phyloP scores from a whole-genome alignment of 192 early-diverging fungal species.

The Podila minutissima region DNA sequence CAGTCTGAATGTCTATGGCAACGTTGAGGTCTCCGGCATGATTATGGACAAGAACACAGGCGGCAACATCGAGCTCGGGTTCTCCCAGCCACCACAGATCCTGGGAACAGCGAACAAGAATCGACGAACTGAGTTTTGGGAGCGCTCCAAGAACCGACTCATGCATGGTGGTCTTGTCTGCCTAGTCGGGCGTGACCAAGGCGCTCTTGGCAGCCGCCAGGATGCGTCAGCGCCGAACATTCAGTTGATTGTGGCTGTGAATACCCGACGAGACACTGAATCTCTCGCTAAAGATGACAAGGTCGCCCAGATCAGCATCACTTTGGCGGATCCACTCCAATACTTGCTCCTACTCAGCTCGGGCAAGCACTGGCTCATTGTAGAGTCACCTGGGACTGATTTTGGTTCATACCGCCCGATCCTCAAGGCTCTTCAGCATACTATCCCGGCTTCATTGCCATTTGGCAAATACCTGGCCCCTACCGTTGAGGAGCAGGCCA shows the following conservation, averaged over 20 bases:
- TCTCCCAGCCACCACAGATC: conserved; percentile 28
- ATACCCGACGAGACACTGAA: too few species aligned
- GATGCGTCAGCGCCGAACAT: neutral
- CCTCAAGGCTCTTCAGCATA: conserved; percentile 44
- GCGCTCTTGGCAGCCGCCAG: too few species aligned
- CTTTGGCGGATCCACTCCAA: conserved; percentile 34
- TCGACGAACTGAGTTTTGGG: conserved; percentile 55
- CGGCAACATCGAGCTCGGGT: conserved; percentile 32
- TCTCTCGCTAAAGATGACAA: too few species aligned
- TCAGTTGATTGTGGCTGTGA: conserved; percentile 51
- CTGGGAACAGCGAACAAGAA: neutral
- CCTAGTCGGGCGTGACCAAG: conserved; percentile 27
- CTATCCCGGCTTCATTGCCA: conserved; percentile 32
- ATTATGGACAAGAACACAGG: conserved; percentile 18
- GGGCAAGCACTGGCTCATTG: conserved; percentile 27
- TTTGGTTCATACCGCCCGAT: conserved; percentile 52
- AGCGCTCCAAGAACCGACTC: conserved; percentile 49
- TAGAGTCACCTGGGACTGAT: conserved; percentile 47
- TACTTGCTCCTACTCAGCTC: conserved; percentile 30
- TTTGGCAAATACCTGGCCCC: conserved; percentile 54
- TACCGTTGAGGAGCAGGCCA: neutral
- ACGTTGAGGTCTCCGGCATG: conserved; percentile 47
- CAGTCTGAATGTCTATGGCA: conserved; percentile 51
- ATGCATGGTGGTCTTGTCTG: conserved; percentile 60
- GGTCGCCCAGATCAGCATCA: conserved; percentile 30